A percentile compares a stretch with the other conserved stretches of the same genome.
Evolutionary conservation across 2,329 filamentous ascomycete genomes (phyloP).

Genomic region (Epichloe baconii): DNA sequence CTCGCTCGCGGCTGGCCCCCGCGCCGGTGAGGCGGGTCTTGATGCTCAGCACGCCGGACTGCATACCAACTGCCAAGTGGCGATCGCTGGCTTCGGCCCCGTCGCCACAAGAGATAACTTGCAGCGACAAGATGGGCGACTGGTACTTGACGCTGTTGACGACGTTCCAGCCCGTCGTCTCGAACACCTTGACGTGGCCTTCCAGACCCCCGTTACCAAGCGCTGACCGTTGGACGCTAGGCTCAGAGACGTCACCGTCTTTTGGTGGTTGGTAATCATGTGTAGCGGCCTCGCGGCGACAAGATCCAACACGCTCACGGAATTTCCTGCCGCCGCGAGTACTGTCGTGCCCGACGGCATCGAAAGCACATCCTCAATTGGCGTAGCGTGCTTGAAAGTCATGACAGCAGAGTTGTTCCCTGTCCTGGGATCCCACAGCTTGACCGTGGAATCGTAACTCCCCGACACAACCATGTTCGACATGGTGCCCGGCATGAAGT

Average conservation of each 20-base stretch:
- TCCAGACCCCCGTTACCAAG: slow-evolving; percentile 82
- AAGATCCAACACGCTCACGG: slow-evolving; percentile 83
- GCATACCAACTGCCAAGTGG: slow-evolving; percentile 89
- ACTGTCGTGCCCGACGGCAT: slow-evolving; percentile 79
- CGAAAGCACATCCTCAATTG: slow-evolving; percentile 78
- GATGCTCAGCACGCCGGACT: slow-evolving; percentile 81
- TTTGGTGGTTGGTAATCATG: slow-evolving; percentile 87
- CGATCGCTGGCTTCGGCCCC: slow-evolving; percentile 55
- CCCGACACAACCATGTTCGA: slow-evolving; percentile 76
- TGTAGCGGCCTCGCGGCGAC: slow-evolving; percentile 81
- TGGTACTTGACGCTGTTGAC: slow-evolving; percentile 92
- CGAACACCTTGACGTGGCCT: slow-evolving; percentile 94
- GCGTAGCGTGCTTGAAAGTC: slow-evolving; percentile 87
- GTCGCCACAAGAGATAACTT: slow-evolving; percentile 44
- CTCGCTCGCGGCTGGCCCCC: slow-evolving; percentile 62
- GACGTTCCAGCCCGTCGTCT: slow-evolving; percentile 89
- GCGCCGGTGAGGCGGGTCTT: slow-evolving; percentile 77
- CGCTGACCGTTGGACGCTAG: slow-evolving; percentile 69
- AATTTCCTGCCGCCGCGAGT: slow-evolving; percentile 70
- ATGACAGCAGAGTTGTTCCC: slow-evolving; percentile 57
- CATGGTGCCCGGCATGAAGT: slow-evolving; percentile 64
- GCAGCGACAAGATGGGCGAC: slow-evolving; percentile 74
- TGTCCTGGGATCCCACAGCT: slow-evolving; percentile 81
- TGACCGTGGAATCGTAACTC: slow-evolving; percentile 88
- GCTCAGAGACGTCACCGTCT: slow-evolving; percentile 83